Evolutionary conservation across 768 basidiomycete genomes (phyloP).

Genomic region (Hypholoma fasciculare): DNA sequence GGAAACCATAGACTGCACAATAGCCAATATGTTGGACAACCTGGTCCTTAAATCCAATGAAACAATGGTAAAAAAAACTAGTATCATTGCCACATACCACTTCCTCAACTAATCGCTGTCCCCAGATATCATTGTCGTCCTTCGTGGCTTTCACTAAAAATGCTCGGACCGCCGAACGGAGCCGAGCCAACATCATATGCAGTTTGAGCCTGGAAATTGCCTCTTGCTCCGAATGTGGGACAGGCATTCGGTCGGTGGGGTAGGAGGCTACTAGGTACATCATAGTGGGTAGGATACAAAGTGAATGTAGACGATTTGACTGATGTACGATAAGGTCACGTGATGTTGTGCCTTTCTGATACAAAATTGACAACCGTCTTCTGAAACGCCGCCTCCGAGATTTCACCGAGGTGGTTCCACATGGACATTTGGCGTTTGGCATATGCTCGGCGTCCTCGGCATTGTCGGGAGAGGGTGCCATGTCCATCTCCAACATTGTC

Average conservation of each 20-base stretch:
- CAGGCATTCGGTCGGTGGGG: neutral
- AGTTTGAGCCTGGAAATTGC: neutral
- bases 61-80: neutral
- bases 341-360: neutral
- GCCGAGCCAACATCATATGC: neutral
- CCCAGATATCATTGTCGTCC: neutral
- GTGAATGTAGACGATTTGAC: too few species aligned
- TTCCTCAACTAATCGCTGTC: neutral
- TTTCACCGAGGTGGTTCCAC: neutral
- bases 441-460: neutral
- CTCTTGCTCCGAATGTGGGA: neutral
- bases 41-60: neutral
- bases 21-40: neutral
- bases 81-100: neutral
- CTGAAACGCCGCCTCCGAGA: neutral
- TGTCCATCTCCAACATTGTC: neutral
- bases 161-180: neutral
- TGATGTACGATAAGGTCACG: too few species aligned
- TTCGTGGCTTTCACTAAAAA: neutral
- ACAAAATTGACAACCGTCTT: neutral
- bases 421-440: neutral
- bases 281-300: neutral
- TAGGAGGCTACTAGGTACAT: neutral
- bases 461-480: neutral
- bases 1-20: neutral